Conservation (phyloP, 345 rosid species). For the Conringia planisiliqua region DNA sequence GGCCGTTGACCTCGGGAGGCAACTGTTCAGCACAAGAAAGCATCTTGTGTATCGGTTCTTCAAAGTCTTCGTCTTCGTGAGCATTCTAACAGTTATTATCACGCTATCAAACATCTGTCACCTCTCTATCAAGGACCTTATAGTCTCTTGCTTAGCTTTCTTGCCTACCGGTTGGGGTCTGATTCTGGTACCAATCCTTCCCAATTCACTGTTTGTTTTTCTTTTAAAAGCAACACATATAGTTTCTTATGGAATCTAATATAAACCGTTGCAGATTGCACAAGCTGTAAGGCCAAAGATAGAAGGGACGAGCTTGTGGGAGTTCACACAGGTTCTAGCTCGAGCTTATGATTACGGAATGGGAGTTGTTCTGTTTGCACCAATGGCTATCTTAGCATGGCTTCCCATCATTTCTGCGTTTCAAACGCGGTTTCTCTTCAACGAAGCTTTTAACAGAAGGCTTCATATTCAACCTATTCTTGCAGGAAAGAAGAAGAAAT, state of each 20-base stretch:
- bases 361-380: slow-evolving; percentile 81
- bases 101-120: slow-evolving; percentile 69
- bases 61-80: slow-evolving; percentile 82
- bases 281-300: slow-evolving; percentile 87
- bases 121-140: slow-evolving; percentile 64
- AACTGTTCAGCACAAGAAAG: slow-evolving; percentile 65
- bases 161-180: slow-evolving; percentile 97
- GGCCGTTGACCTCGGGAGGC: slow-evolving; percentile 89
- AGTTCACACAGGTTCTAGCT: slow-evolving; percentile 66
- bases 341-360: slow-evolving; percentile 91
- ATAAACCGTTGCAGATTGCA: slow-evolving; percentile 57
- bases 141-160: slow-evolving; percentile 84
- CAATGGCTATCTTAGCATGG: slow-evolving; percentile 87
- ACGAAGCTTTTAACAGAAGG: slow-evolving; percentile 76
- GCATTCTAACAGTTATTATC: slow-evolving; percentile 54
- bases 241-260: background rate
- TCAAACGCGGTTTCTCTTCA: slow-evolving; percentile 90
- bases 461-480: slow-evolving; percentile 93
- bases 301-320: slow-evolving; percentile 70
- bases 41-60: slow-evolving; percentile 74
- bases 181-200: slow-evolving; percentile 52
- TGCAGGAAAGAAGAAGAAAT: slow-evolving; percentile 67
- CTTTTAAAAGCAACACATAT: background rate
- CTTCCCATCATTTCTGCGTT: slow-evolving; percentile 82
- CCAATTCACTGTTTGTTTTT: background rate